Conservation (phyloP, 2,329 filamentous ascomycete species). For the Diaporthe eres region DNA sequence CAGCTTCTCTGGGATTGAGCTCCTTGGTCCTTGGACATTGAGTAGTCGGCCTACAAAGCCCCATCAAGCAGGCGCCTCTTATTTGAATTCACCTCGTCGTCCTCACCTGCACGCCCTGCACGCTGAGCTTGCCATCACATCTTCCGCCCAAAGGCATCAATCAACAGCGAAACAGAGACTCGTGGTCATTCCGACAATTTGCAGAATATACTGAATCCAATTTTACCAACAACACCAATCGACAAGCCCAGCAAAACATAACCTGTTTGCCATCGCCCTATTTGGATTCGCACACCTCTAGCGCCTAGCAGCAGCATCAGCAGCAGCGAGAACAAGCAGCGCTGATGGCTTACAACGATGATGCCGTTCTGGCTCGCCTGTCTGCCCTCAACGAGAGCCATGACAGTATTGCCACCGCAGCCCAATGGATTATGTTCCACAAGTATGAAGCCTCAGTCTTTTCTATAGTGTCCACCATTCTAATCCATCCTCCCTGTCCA, state of each 20-base stretch:
- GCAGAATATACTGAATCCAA: background rate
- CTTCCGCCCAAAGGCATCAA: background rate
- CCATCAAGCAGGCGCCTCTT: constrained; percentile 23
- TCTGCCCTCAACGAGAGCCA: constrained; percentile 97
- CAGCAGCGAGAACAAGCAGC: constrained; percentile 3
- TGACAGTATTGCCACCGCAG: constrained; percentile 94
- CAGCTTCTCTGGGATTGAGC: constrained; percentile 23
- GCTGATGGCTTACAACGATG: constrained; percentile 93
- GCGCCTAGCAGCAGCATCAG: constrained; percentile 8
- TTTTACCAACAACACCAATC: background rate
- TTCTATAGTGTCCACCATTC: constrained; percentile 23
- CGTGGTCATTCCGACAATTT: background rate
- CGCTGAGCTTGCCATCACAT: constrained; percentile 15
- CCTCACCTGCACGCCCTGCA: constrained; percentile 16
- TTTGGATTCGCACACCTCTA: background rate
- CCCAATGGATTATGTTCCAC: constrained; percentile 99
- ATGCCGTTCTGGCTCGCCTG: constrained; percentile 94
- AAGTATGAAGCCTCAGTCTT: constrained; percentile 70
- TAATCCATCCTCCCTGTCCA: constrained; percentile 54
- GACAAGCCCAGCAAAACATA: constrained; percentile 17
- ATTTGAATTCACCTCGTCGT: constrained; percentile 21
- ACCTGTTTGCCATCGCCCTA: background rate
- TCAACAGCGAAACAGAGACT: background rate
- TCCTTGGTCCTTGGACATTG: constrained; percentile 20
- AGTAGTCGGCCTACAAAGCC: constrained; percentile 27